Conservation (phyloP, 176 grass and related monocot species). For the Zoysia pacifica region DNA sequence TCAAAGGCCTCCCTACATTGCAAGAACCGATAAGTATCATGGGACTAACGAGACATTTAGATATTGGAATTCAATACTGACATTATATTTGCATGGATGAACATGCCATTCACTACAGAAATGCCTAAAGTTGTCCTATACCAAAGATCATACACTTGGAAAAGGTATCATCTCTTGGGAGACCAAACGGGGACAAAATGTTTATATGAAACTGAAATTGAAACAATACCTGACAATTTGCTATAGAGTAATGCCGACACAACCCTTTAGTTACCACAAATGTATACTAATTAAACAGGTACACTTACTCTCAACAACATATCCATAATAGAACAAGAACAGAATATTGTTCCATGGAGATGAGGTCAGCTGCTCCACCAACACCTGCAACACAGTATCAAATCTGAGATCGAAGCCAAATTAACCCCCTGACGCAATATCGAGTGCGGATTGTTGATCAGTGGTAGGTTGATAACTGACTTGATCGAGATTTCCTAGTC, state of each 20-base stretch:
- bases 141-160: not conserved
- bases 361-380: slow-evolving; percentile 73
- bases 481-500: not conserved
- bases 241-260: not conserved
- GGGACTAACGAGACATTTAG: not conserved
- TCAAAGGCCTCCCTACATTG: slow-evolving; percentile 70
- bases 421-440: not conserved
- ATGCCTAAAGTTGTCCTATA: not conserved
- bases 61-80: not conserved
- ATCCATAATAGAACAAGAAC: slow-evolving; percentile 91
- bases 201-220: not conserved
- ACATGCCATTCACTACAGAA: not conserved
- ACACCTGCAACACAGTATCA: slow-evolving; percentile 59
- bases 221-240: slow-evolving; percentile 6
- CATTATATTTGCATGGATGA: slow-evolving; percentile 6
- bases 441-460: not conserved
- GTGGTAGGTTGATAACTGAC: not conserved
- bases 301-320: slow-evolving; percentile 84
- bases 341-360: slow-evolving; percentile 85
- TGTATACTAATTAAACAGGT: slow-evolving; percentile 8
- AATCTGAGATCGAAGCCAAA: slow-evolving; percentile 13
- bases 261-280: slow-evolving; percentile 5
- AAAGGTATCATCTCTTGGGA: not conserved
- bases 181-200: not conserved
- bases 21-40: slow-evolving; percentile 24